These are phyloP conservation scores for Groenewaldozyma tartarivorans DNA, from an alignment of 805 yeast species.

Conservation along the genomic window DNA sequence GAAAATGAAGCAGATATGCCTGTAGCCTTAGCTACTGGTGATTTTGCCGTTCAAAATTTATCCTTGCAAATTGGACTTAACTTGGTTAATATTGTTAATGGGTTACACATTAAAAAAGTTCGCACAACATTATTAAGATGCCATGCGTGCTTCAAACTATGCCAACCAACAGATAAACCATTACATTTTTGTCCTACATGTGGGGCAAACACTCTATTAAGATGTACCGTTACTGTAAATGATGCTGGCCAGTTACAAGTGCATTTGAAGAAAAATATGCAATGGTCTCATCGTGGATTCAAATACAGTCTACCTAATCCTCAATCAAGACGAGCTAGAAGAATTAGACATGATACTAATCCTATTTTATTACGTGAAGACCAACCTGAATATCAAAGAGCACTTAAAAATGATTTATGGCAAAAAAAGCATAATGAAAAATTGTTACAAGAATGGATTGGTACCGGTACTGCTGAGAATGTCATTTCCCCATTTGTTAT, in stretches of 20 bases:
- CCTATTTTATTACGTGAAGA: conserved; percentile 83
- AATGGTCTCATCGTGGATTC: conserved; percentile 88
- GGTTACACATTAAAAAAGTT: conserved; percentile 73
- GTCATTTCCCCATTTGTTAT: conserved; percentile 80
- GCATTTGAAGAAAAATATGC: conserved; percentile 81
- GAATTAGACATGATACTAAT: conserved; percentile 40
- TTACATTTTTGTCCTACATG: conserved; percentile 90
- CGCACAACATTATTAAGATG: conserved; percentile 93
- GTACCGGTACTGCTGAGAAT: conserved; percentile 79
- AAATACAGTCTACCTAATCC: conserved; percentile 81
- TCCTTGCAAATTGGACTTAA: conserved; percentile 84
- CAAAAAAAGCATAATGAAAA: conserved; percentile 79
- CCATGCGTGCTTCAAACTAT: conserved; percentile 86
- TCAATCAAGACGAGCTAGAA: conserved; percentile 63
- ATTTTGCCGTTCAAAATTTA: conserved; percentile 95
- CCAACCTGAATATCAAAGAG: conserved; percentile 86
- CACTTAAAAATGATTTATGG: conserved; percentile 83
- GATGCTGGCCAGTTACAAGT: conserved; percentile 76
- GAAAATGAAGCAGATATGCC: conserved; percentile 32
- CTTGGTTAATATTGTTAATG: conserved; percentile 75
- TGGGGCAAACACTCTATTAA: conserved; percentile 83
- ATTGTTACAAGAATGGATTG: conserved; percentile 76
- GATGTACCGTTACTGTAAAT: conserved; percentile 85
- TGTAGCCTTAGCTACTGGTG: conserved; percentile 88
- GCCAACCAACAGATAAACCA: conserved; percentile 58